Evolutionary conservation across 2,329 filamentous ascomycete genomes (phyloP), one percentile per base, ranked within the genome.

Genomic region (Corniculantispora saksenae): DNA sequence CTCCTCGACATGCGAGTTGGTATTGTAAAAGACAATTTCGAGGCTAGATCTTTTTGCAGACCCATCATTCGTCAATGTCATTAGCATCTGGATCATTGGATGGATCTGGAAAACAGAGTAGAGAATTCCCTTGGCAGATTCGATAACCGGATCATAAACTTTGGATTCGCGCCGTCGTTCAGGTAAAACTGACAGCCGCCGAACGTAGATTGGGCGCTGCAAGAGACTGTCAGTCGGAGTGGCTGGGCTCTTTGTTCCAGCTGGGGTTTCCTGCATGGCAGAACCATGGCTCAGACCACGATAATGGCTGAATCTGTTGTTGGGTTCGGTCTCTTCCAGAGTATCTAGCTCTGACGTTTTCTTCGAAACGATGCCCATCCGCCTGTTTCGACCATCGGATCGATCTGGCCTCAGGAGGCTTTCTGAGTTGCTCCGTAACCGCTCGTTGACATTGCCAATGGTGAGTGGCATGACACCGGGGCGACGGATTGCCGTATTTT

Each of bases 381-480:
- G 84, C 51, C 87, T 82, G 23, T 83, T 84, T 45, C 87, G 82
- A 69, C 83, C 85, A 59, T 83, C 81, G 2, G 84, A 79, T 4
- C 84, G 80, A 27, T 87, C 84, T 29, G 74, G 72, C 65, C 86
- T 83, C 32, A 88, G 71, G 3, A 87, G 74, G 1, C 83, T 86
- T 72, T 90, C 88, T 47, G 87, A 89, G 66, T 90, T 89, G 70
- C 87, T 90, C 50, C 88, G 84, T 15, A 86, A 70, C 12, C 89
- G 84, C 74, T 93, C 91, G 68, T 88, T 91, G 32, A 85, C 82
- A 68, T 84, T 94, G 21, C 87, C 88, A 63, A 91, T 89, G 3
- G 89, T 88, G 53, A 88, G 72, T 10, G 86, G 92, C 77, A 91
- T 88, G n/a, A 93, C 84, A 2, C 89, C 87, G 1, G 93, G 91